Conservation (phyloP, 108 stramenopile genomes). For the Cylindrotheca closterium region DNA sequence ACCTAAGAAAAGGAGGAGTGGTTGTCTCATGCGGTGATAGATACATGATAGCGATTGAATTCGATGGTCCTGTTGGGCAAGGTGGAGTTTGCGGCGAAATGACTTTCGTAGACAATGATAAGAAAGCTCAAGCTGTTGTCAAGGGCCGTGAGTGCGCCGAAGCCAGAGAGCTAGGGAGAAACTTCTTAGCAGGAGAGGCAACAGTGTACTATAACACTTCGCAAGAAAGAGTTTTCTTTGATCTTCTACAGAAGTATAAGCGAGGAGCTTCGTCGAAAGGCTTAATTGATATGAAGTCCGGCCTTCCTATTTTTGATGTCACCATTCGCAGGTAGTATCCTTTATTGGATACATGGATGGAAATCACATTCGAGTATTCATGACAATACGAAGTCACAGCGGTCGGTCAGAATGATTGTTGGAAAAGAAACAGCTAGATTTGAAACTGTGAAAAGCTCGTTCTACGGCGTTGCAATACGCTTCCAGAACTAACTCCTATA, state of each 20-base stretch:
- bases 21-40: not conserved
- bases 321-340: too few species aligned
- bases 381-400: too few species aligned
- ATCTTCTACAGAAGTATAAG: not conserved
- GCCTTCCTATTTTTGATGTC: too few species aligned
- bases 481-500: too few species aligned
- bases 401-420: too few species aligned
- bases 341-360: too few species aligned
- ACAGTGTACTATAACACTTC: not conserved
- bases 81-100: not conserved
- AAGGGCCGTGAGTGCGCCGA: not conserved
- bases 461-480: too few species aligned
- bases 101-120: not conserved
- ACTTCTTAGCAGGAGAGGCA: not conserved
- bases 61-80: not conserved
- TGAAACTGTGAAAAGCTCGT: too few species aligned
- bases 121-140: conserved; percentile 1
- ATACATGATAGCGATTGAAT: not conserved
- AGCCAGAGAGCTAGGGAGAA: not conserved
- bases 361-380: too few species aligned
- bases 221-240: not conserved
- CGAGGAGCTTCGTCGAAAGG: not conserved
- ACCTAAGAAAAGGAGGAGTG: not conserved
- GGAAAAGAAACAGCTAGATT: too few species aligned
- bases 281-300: too few species aligned